A percentile compares a stretch with the other conserved stretches of the same genome.
Evolutionary conservation across 192 early-diverging fungal genomes (phyloP).

Genomic region (Backusella liffmaniae): DNA sequence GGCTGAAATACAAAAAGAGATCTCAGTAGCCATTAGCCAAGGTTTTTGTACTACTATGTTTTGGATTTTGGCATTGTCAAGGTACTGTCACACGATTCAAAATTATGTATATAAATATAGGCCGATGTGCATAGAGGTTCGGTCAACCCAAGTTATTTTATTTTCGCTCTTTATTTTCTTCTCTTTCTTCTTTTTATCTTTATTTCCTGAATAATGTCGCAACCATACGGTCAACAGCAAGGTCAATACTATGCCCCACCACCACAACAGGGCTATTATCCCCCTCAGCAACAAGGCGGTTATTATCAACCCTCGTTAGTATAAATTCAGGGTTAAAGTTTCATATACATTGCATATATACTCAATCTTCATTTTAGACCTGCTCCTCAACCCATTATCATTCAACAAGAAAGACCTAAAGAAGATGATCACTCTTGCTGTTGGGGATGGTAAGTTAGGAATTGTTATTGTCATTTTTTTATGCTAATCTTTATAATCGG

Average conservation of each 20-base stretch:
- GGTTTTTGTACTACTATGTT: not conserved
- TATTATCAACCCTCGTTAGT: slow-evolving; percentile 11
- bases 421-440: slow-evolving; percentile 10
- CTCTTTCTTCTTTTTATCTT: not conserved
- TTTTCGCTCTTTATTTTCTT: slow-evolving; percentile 1
- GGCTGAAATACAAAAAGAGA: slow-evolving; percentile 7
- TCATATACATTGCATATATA: not conserved
- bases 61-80: not conserved
- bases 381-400: slow-evolving; percentile 24
- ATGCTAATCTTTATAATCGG: not conserved
- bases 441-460: slow-evolving; percentile 24
- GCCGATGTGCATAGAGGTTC: not conserved
- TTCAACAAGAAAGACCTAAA: slow-evolving; percentile 15
- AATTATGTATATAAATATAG: not conserved
- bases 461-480: not conserved
- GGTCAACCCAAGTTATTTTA: not conserved
- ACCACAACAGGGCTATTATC: not conserved
- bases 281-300: slow-evolving; percentile 6
- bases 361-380: not conserved
- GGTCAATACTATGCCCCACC: slow-evolving; percentile 9
- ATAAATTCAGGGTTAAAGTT: not conserved
- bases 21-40: not conserved
- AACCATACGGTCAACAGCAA: not conserved
- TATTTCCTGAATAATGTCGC: not conserved
- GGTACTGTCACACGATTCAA: not conserved